Evolutionary conservation across 768 basidiomycete genomes (phyloP).

Genomic region (Porpolomopsis calyptriformis): DNA sequence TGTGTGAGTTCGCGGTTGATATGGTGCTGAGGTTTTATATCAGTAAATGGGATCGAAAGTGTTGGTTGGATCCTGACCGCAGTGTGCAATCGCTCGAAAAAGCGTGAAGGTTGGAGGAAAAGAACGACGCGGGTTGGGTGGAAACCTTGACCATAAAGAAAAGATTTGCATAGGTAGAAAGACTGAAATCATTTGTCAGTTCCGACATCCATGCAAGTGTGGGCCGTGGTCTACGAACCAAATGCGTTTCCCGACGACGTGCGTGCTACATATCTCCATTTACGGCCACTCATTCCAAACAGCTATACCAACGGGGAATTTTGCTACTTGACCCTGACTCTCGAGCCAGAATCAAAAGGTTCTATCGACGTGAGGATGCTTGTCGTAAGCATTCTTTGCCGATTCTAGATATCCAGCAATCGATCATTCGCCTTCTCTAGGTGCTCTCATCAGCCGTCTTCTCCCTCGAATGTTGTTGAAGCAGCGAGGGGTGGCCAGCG

Average conservation of each 20-base stretch:
- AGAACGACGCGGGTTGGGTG: slow-evolving; percentile 11
- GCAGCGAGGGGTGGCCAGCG: slow-evolving; percentile 41
- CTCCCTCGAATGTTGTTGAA: slow-evolving; percentile 55
- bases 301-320: slow-evolving; percentile 60
- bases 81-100: slow-evolving; percentile 18
- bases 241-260: slow-evolving; percentile 33
- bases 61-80: slow-evolving; percentile 23
- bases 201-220: slow-evolving; percentile 32
- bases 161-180: slow-evolving; percentile 5
- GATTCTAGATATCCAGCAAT: neutral
- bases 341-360: slow-evolving; percentile 47
- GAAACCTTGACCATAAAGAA: slow-evolving; percentile 1
- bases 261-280: slow-evolving; percentile 8
- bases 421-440: slow-evolving; percentile 26
- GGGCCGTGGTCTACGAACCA: slow-evolving; percentile 35
- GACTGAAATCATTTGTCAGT: neutral
- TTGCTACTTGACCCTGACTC: slow-evolving; percentile 47
- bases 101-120: slow-evolving; percentile 11
- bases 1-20: slow-evolving; percentile 48
- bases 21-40: slow-evolving; percentile 36
- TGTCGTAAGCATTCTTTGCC: slow-evolving; percentile 43
- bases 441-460: slow-evolving; percentile 68
- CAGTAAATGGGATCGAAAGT: neutral
- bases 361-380: slow-evolving; percentile 63
- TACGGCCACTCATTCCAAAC: slow-evolving; percentile 1